phyloP scores from a whole-genome alignment of 208 protist genomes.

The Naegleria fowleri region DNA sequence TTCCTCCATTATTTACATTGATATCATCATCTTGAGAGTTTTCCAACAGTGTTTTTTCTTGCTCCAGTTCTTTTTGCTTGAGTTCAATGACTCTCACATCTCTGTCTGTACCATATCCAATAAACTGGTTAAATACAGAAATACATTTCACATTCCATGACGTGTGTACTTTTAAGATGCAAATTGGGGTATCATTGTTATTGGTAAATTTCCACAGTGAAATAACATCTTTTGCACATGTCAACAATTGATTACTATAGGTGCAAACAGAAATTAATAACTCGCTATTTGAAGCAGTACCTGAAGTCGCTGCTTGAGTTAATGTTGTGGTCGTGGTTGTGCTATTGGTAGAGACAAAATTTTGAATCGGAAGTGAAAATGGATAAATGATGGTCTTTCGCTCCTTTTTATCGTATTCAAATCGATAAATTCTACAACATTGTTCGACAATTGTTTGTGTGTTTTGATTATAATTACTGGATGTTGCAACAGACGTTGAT shows the following conservation, averaged over 20 bases:
- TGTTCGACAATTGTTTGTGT: neutral
- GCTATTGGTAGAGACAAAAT: neutral
- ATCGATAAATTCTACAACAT: constrained; percentile 15
- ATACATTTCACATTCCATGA: constrained; percentile 15
- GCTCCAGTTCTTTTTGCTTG: neutral
- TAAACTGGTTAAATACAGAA: neutral
- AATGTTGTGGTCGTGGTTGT: too few species aligned
- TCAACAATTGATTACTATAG: neutral
- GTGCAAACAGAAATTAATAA: neutral
- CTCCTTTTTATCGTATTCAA: neutral
- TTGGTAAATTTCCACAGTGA: neutral
- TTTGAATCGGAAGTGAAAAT: neutral
- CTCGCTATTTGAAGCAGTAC: neutral
- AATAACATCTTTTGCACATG: neutral
- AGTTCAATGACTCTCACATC: neutral
- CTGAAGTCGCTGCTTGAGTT: too few species aligned
- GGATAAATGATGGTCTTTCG: neutral
- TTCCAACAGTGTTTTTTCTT: neutral
- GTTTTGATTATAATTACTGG: neutral
- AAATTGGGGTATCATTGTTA: neutral
- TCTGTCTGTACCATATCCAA: neutral
- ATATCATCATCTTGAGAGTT: neutral
- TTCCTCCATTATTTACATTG: neutral
- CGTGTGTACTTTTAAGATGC: neutral
- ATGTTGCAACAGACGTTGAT: neutral